Base-by-base conservation (phyloP, 2,329 filamentous ascomycete genomes). In the Alternaria arbusti region DNA sequence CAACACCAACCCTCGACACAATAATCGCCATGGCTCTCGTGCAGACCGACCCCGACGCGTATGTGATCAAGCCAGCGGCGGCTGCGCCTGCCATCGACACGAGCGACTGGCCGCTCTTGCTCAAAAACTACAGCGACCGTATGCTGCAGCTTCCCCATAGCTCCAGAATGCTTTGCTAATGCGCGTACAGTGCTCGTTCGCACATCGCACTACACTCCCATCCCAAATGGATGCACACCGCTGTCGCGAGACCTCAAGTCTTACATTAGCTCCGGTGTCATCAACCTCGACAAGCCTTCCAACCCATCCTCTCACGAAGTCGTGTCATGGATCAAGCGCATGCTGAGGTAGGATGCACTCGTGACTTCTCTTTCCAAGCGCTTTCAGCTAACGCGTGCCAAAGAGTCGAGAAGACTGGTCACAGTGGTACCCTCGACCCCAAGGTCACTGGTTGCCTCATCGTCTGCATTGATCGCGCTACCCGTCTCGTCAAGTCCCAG, bases 221-320 rank as follows among this genome's bases (percentile, higher is more conserved):
- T 98, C 74, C 93, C 95, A 72, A 91, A 92, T 81, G 96, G 96
- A 78, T 96, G 92, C 85, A 90, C 92, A 68, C 96, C 96, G 59
- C 85, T 96, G 79, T 94, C 93, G 84, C 92, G 96, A 82, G 95
- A 98, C 81, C 88, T 99, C 79, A 97, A 97, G 87, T 94, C 92
- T 69, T 99, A 98, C 85, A 90, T 99, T 80, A 95, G 92, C 81
- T 97, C 93, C 69, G 96, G 96, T 84, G 95, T 99, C 63, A 98
- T 99, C 84, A 99, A 99, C 85, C 90, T 97, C 74, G 93, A 96
- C 85, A 97, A 97, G 86, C 96, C 95, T 61, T 96, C 94, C 57
- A 99, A 99, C 86, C 95, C 95, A 58, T 97, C 94, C 72, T 96
- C 91, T 78, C 96, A 99, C 87, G 96, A 99, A 86, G 96, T 99